A percentile compares a stretch with the other conserved stretches of the same genome.
These are phyloP conservation scores for Penicillium crystallinum DNA, from an alignment of 495 filamentous ascomycete species.

Conservation along the genomic window DNA sequence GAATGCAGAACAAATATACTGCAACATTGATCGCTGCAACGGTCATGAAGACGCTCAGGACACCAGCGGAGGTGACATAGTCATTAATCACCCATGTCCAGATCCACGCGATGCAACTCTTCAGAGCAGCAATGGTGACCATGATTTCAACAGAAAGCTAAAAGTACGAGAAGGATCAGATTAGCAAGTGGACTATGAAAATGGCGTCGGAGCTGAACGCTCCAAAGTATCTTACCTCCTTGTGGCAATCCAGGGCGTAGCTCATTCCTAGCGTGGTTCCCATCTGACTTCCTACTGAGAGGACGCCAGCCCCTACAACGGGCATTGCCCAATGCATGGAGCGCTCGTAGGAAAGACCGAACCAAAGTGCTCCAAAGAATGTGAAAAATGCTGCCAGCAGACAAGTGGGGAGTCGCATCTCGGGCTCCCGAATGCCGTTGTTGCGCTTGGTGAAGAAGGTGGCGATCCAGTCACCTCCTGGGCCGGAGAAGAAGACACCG, in stretches of 20 bases:
- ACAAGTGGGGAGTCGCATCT: slow-evolving; percentile 47
- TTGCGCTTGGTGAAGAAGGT: slow-evolving; percentile 46
- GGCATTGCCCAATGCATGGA: slow-evolving; percentile 19
- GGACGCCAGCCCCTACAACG: slow-evolving; percentile 16
- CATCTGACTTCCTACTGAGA: slow-evolving; percentile 23
- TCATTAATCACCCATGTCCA: slow-evolving; percentile 24
- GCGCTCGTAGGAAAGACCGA: slow-evolving; percentile 11
- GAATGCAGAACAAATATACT: slow-evolving; percentile 14
- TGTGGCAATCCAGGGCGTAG: slow-evolving; percentile 19
- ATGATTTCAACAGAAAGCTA: slow-evolving; percentile 21
- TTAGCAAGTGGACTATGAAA: not conserved
- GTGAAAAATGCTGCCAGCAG: slow-evolving; percentile 16
- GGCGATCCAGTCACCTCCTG: slow-evolving; percentile 44
- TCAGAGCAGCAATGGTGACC: slow-evolving; percentile 19
- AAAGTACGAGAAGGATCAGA: not conserved
- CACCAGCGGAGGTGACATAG: slow-evolving; percentile 13
- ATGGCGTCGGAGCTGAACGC: not conserved
- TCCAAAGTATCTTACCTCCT: slow-evolving; percentile 9
- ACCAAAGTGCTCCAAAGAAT: slow-evolving; percentile 18
- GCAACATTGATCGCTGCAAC: slow-evolving; percentile 18
- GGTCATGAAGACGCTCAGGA: slow-evolving; percentile 17
- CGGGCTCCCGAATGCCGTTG: slow-evolving; percentile 47
- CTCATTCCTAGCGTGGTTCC: slow-evolving; percentile 21
- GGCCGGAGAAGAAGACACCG: slow-evolving; percentile 46
- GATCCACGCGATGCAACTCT: slow-evolving; percentile 19